Evolutionary conservation across 2,329 filamentous ascomycete genomes (phyloP).

Genomic region (Fusarium sororula): DNA sequence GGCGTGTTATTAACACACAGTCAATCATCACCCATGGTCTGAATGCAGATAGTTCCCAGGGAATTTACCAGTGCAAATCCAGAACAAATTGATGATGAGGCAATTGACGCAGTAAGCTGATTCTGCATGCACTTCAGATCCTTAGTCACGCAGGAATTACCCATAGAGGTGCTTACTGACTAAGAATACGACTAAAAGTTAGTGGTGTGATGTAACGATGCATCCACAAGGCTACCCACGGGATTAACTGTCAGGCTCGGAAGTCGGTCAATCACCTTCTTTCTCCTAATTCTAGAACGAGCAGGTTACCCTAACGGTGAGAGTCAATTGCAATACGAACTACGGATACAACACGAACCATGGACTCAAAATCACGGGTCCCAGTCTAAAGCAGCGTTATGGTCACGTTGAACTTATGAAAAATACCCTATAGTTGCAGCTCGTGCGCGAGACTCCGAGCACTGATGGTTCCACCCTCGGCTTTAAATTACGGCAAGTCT

Average conservation of each 20-base stretch:
- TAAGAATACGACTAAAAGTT: not conserved
- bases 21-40: too few relatives aligned
- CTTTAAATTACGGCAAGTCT: not conserved
- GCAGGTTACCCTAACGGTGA: not conserved
- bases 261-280: not conserved
- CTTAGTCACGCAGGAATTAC: not conserved
- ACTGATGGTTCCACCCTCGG: not conserved
- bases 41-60: fast-evolving
- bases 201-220: not conserved
- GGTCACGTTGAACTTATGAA: not conserved
- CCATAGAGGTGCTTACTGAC: not conserved
- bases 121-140: not conserved
- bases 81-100: not conserved
- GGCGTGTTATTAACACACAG: not conserved
- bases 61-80: not conserved
- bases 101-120: not conserved
- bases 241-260: fast-evolving
- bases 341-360: not conserved
- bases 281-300: not conserved
- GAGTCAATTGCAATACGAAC: not conserved
- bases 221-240: not conserved
- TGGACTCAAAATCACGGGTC: not conserved
- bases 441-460: not conserved
- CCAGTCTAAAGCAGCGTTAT: not conserved
- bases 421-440: not conserved